phyloP scores from a whole-genome alignment of 73 alveolate genomes.

The Loxodes magnus region DNA sequence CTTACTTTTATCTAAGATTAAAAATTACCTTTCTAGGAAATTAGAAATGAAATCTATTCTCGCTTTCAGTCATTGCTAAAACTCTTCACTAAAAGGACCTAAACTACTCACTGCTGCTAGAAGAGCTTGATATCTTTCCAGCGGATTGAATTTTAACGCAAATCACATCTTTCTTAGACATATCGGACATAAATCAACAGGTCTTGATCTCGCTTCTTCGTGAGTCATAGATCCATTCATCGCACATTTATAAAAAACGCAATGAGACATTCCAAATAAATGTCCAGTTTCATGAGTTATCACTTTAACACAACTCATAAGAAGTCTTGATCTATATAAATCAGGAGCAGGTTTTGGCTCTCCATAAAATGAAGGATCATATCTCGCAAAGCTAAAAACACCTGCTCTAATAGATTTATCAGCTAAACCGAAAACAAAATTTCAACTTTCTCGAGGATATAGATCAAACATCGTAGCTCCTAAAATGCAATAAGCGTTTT shows the following conservation, averaged over 20 bases:
- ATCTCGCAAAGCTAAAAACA: slow-evolving; percentile 56
- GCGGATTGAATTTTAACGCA: slow-evolving; percentile 37
- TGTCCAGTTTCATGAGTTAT: slow-evolving; percentile 79
- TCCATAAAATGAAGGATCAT: slow-evolving; percentile 29
- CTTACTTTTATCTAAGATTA: too few relatives aligned
- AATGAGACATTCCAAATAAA: slow-evolving; percentile 84
- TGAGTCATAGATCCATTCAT: slow-evolving; percentile 76
- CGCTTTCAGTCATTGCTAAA: too few relatives aligned
- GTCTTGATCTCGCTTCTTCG: slow-evolving; percentile 32
- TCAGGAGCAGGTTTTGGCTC: neutral
- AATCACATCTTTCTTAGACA: slow-evolving; percentile 63
- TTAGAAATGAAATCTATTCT: too few relatives aligned
- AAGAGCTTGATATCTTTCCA: too few relatives aligned
- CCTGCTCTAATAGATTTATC: slow-evolving; percentile 29
- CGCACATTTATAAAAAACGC: slow-evolving; percentile 65
- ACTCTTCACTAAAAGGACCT: too few relatives aligned
- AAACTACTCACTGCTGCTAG: too few relatives aligned
- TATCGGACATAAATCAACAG: slow-evolving; percentile 54
- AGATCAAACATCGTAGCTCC: slow-evolving; percentile 63
- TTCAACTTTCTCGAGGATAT: slow-evolving; percentile 62
- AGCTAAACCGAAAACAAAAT: slow-evolving; percentile 65
- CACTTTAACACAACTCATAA: slow-evolving; percentile 60
- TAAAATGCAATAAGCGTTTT: too few relatives aligned
- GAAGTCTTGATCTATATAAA: neutral
- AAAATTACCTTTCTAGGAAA: too few relatives aligned